These are phyloP conservation scores for Diaporthe citrichinensis DNA, from an alignment of 2,329 filamentous ascomycete species.

Conservation along the genomic window DNA sequence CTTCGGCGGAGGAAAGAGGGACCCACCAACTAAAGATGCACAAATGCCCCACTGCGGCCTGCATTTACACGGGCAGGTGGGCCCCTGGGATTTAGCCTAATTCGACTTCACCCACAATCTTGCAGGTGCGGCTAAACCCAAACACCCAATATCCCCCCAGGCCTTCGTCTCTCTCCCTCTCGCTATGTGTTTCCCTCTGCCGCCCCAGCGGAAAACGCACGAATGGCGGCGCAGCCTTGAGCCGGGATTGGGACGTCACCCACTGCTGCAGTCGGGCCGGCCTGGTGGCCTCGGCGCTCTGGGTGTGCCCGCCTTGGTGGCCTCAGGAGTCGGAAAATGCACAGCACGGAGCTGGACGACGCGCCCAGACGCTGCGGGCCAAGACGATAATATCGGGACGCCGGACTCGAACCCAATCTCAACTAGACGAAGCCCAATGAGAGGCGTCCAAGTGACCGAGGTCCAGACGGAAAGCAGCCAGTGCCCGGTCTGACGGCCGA, in stretches of 20 bases:
- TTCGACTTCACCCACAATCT: slow-evolving; percentile 31
- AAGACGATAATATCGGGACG: slow-evolving; percentile 6
- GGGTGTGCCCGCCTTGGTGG: background rate
- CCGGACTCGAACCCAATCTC: background rate
- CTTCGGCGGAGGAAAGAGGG: slow-evolving; percentile 13
- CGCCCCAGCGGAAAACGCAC: slow-evolving; percentile 2
- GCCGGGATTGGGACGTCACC: background rate
- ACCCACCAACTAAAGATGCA: slow-evolving; percentile 47
- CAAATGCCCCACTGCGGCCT: background rate
- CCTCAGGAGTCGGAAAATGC: background rate
- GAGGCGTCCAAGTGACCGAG: background rate
- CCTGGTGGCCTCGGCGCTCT: background rate
- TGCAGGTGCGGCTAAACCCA: slow-evolving; percentile 46
- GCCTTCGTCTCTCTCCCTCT: background rate
- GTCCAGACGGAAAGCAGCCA: background rate
- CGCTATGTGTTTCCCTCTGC: background rate
- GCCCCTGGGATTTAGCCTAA: slow-evolving; percentile 39
- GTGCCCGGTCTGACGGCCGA: background rate
- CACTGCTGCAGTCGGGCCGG: slow-evolving; percentile 4
- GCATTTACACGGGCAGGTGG: slow-evolving; percentile 21
- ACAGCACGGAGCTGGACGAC: background rate
- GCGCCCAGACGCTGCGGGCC: slow-evolving; percentile 9
- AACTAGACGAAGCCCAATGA: background rate
- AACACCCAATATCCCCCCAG: background rate
- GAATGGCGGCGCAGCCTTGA: background rate